Evolutionary conservation across 2,329 filamentous ascomycete species (phyloP).

Genomic region (Madurella mycetomatis): DNA sequence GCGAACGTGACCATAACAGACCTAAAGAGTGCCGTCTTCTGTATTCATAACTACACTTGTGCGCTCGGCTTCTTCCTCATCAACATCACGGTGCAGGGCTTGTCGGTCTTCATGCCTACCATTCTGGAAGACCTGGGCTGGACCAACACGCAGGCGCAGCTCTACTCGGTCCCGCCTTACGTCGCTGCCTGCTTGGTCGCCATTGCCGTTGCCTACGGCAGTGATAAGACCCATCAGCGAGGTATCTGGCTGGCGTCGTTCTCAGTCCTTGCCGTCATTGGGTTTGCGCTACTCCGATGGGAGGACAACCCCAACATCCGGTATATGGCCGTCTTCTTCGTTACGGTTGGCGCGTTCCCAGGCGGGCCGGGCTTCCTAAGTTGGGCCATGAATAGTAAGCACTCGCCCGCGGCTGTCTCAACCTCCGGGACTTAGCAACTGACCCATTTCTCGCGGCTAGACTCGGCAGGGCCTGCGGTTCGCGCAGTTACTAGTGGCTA

Average conservation of each 20-base stretch:
- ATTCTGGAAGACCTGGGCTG: conserved; percentile 42
- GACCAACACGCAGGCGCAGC: conserved; percentile 37
- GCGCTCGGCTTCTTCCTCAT: conserved; percentile 55
- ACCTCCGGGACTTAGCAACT: conserved; percentile 1
- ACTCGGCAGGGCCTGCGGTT: conserved; percentile 52
- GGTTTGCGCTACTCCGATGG: conserved; percentile 51
- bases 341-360: conserved; percentile 53
- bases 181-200: conserved; percentile 38
- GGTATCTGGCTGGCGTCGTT: conserved; percentile 39
- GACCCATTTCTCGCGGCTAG: conserved; percentile 22
- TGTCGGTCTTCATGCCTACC: conserved; percentile 48
- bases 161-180: conserved; percentile 43
- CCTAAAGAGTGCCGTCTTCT: conserved; percentile 47
- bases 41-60: conserved; percentile 57
- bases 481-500: conserved; percentile 53
- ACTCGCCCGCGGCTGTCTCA: conserved; percentile 5
- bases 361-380: conserved; percentile 54
- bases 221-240: conserved; percentile 40
- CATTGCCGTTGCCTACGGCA: conserved; percentile 36
- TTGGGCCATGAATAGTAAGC: conserved; percentile 54
- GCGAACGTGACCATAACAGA: conserved; percentile 47
- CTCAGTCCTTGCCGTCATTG: conserved; percentile 41
- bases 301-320: conserved; percentile 38
- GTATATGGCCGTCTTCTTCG: conserved; percentile 52
- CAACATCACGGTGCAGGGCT: conserved; percentile 55